Base-by-base conservation (phyloP, 2,329 filamentous ascomycete species). In the Xylaria sp. region DNA sequence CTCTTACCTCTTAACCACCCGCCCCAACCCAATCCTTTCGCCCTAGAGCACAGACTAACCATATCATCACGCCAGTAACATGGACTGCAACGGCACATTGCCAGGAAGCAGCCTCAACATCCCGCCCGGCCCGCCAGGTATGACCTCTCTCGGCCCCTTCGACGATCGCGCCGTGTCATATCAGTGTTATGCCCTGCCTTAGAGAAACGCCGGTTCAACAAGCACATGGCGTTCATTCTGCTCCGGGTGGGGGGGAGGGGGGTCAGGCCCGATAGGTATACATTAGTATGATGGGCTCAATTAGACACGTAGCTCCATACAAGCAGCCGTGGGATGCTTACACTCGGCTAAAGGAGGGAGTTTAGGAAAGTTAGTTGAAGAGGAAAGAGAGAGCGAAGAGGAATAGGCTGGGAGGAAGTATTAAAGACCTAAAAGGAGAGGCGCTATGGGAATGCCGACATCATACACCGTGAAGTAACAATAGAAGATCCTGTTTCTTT, bases 91-190 rank as follows among this genome's bases (percentile, higher is more conserved):
- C 13, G 63, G 66, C 31, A 70, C 66, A 10, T 15, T 61, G 18
- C 66, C 72, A 4, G 69, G 59, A 12, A 71, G 68, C 60, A 68
- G 46, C 61, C 63, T 73, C 55, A 55, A 46, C 54, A 70, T 75
- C 54, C 73, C 73, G 6, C 66, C 73, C 0, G 72, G 73, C 12
- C 71, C 66, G 41, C 71, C 73, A 0, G 73, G 73, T 1, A 34
- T 72, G 64, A 2, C 37, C 7, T 20, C 60, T 2, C 39, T 75
- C 15, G 70, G 69, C 5, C n/a, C 39, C n/a, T 74, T 75, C 46
- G 73, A 75, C 34, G 73, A 74, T 46, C 65, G 71, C 15, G 69
- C 71, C 15, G 71, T 73, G 5, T 20, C 73, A 1, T 75, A 73
- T 31, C 73, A 69, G 48, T 75, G 73, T 56, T 69, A 70, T 57